Base-by-base conservation (phyloP, 2,329 filamentous ascomycete genomes). In the Cercospora sojina region DNA sequence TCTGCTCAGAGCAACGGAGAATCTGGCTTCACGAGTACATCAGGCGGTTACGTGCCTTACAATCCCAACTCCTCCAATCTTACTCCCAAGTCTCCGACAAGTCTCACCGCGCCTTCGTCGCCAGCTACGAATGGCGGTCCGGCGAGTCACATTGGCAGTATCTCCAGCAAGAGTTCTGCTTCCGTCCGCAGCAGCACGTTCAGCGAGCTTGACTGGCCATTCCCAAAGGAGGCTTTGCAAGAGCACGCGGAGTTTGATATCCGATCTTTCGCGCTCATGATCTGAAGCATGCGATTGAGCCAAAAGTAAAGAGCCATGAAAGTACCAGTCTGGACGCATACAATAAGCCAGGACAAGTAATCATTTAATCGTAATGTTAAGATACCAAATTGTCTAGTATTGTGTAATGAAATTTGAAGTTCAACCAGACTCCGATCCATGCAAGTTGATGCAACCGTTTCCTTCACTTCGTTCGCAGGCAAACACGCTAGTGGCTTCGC, bases 261-360 rank as follows among this genome's bases (percentile, higher is more conserved):
- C 10, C 47, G 62, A 35, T 47, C 51, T n/a, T 67, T 67, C 20
- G 65, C 65, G 18, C 62, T 67, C n/a, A 64, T 67, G 60, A 57
- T 67, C 25, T 67, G 53, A 53, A 49, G 25, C 6, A 32, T 27
- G 1, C 23, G 7, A 9, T 25, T 1, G 13, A 35, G 25, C 6
- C 7, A 25, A 25, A n/a, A 25, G 5, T n/a, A 5, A 5, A 3
- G 20, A 38, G 32, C n/a, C 16, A 12, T 41, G 20, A 20, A 9
- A 59, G 56, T 25, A 38, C 18, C 56, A 59, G 32, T 25, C 38
- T 59, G 9, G 20, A 4, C 1, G 10, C 20, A 13, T 13, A 25
- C 31, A 23, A n/a, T 2, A 13, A 29, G 2, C 6, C 23, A 53
- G 12, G 2, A 3, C 23, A 51, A 5, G 23, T 27, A 27, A 29